These are phyloP conservation scores for Quercus cerris DNA, from an alignment of 306 rosid genomes.

Conservation along the genomic window DNA sequence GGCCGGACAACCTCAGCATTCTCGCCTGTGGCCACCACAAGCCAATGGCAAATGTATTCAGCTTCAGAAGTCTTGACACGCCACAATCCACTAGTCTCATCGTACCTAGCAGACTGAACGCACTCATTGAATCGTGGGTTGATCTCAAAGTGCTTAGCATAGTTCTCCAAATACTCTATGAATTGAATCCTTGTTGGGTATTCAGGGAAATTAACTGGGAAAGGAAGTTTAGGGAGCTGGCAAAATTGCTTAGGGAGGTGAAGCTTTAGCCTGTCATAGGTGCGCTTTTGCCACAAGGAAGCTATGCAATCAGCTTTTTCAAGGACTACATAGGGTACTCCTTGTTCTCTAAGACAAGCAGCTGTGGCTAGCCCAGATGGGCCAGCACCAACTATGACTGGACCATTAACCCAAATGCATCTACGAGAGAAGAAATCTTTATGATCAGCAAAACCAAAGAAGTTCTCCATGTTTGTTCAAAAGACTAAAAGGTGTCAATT, in stretches of 20 bases:
- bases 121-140: constrained; percentile 73
- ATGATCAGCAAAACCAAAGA: constrained; percentile 50
- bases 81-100: constrained; percentile 74
- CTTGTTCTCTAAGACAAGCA: constrained; percentile 77
- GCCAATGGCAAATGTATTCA: constrained; percentile 84
- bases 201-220: constrained; percentile 95
- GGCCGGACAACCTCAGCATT: constrained; percentile 85
- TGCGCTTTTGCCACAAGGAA: constrained; percentile 85
- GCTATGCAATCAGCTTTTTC: constrained; percentile 88
- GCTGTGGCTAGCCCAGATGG: constrained; percentile 95
- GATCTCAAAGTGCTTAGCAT: constrained; percentile 56
- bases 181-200: constrained; percentile 79
- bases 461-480: constrained; percentile 51
- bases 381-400: constrained; percentile 89
- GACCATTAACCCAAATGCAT: constrained; percentile 79
- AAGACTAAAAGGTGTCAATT: neutral
- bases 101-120: constrained; percentile 63
- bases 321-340: constrained; percentile 74
- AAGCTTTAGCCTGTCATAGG: constrained; percentile 82
- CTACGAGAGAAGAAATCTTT: constrained; percentile 53
- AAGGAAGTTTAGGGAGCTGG: constrained; percentile 75
- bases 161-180: constrained; percentile 68
- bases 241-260: constrained; percentile 96
- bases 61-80: constrained; percentile 55
- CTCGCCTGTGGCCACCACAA: constrained; percentile 91